Evolutionary conservation across 2,329 filamentous ascomycete species (phyloP).

Genomic region (Aspergillus sp.): DNA sequence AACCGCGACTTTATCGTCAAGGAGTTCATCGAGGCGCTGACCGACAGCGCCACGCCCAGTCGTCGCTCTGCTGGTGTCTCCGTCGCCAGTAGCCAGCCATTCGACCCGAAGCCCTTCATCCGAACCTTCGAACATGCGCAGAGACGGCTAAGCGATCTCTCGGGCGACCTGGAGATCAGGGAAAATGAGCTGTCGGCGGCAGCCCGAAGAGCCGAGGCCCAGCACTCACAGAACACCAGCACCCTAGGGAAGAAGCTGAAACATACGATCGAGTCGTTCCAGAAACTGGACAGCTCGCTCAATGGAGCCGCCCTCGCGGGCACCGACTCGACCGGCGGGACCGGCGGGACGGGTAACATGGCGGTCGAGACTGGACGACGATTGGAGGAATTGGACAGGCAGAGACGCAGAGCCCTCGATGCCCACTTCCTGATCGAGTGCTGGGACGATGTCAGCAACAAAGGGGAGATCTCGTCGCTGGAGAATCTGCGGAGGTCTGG

Average conservation of each 20-base stretch:
- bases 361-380: constrained; percentile 92
- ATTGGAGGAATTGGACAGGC: constrained; percentile 87
- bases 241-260: constrained; percentile 82
- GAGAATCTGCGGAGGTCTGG: constrained; percentile 81
- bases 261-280: constrained; percentile 84
- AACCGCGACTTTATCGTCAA: constrained; percentile 93
- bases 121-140: constrained; percentile 75
- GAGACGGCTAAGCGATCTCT: constrained; percentile 41
- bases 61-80: constrained; percentile 60
- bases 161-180: constrained; percentile 73
- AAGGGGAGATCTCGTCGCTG: constrained; percentile 73
- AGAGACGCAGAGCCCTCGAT: constrained; percentile 80
- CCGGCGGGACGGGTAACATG: constrained; percentile 62
- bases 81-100: constrained; percentile 42
- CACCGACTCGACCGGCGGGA: constrained; percentile 24
- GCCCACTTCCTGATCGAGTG: constrained; percentile 93
- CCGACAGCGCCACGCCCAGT: constrained; percentile 67
- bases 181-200: constrained; percentile 87
- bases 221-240: constrained; percentile 85
- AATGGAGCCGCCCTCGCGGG: constrained; percentile 47
- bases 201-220: constrained; percentile 80
- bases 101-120: constrained; percentile 95
- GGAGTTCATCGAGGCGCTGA: constrained; percentile 90
- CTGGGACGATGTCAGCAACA: constrained; percentile 90
- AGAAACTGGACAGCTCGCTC: constrained; percentile 74